Evolutionary conservation across 176 grass and related monocot species (phyloP), one percentile per base, ranked within the genome.

Genomic region (Oropetium thomaeum): DNA sequence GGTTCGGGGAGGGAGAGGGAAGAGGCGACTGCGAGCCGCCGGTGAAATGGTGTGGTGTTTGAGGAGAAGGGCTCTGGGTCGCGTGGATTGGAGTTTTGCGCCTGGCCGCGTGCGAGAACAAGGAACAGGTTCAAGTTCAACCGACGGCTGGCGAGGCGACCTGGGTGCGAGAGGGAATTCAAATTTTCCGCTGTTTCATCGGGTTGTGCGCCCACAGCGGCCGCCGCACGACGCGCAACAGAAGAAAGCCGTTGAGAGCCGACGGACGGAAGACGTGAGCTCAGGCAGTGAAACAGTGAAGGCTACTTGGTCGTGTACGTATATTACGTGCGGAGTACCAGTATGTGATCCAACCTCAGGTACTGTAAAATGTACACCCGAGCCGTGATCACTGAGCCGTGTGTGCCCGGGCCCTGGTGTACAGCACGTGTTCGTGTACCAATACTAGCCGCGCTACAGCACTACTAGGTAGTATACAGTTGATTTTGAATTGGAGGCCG

Each of bases 241-340:
- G 57, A 23, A 87, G 34, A 90, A 83, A 85, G 84, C 82, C 91
- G 88, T 88, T 90, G 81, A 45, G 68, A 45, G 68, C 9, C 10
- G 14, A 14, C 25, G 37, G 22, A 53, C 31, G 30, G 31, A 22
- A 12, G 49, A 8, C 3, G 53, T 57, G 23, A 9, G 3, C 3
- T 53, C 16, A 39, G 62, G 9, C 64, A 29, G 23, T 29, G 23
- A 74, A 39, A 57, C 3, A 29, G 55, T 29, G 26, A 59, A 53
- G 7, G 51, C 5, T 7, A 11, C 15, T 47, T 47, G n/a, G n/a
- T n/a, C 44, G 44, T 17, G 15, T 4, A 5, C 16, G 44, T 47
- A 45, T 45, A 45, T 15, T 44, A 44, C 42, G n/a, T n/a, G n/a
- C n/a, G n/a, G n/a, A n/a, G n/a, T n/a, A n/a, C n/a, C n/a, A n/a